phyloP scores from a whole-genome alignment of 441 rosid genomes.

The Aquilaria agallochum region DNA sequence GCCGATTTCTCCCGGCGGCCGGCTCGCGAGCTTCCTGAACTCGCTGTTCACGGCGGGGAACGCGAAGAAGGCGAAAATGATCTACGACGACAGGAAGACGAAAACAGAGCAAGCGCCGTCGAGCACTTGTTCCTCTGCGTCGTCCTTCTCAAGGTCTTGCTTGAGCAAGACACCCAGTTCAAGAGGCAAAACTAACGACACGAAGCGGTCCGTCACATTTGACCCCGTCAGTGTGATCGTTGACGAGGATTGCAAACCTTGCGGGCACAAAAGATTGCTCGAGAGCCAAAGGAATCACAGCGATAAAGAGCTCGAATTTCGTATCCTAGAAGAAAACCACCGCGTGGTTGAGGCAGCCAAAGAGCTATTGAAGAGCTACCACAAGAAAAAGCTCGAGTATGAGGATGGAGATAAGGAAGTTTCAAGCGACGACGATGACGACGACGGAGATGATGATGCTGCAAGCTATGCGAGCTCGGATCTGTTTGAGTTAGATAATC shows the following conservation, averaged over 20 bases:
- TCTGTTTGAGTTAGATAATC: constrained; percentile 85
- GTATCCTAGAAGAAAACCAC: constrained; percentile 45
- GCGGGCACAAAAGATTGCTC: constrained; percentile 26
- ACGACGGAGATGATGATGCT: constrained; percentile 44
- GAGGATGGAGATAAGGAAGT: constrained; percentile 11
- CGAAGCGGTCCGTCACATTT: constrained; percentile 51
- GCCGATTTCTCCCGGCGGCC: constrained; percentile 57
- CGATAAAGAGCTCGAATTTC: constrained; percentile 33
- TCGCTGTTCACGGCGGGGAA: constrained; percentile 44
- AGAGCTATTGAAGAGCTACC: constrained; percentile 55
- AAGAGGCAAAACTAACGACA: constrained; percentile 20
- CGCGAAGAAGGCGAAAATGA: constrained; percentile 35
- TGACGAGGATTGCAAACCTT: constrained; percentile 44
- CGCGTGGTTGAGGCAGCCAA: constrained; percentile 69
- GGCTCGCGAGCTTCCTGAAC: constrained; percentile 59
- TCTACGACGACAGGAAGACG: constrained; percentile 14
- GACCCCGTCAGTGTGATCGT: constrained; percentile 51
- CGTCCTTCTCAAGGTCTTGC: constrained; percentile 62
- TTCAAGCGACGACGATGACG: constrained; percentile 18
- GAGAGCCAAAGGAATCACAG: constrained; percentile 14
- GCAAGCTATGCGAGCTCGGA: constrained; percentile 90
- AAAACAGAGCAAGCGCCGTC: constrained; percentile 28
- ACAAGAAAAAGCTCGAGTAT: constrained; percentile 35
- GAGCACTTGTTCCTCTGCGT: constrained; percentile 47
- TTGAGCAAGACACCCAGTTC: constrained; percentile 55